phyloP scores from a whole-genome alignment of 2,329 filamentous ascomycete species.

The Cordyceps militaris region DNA sequence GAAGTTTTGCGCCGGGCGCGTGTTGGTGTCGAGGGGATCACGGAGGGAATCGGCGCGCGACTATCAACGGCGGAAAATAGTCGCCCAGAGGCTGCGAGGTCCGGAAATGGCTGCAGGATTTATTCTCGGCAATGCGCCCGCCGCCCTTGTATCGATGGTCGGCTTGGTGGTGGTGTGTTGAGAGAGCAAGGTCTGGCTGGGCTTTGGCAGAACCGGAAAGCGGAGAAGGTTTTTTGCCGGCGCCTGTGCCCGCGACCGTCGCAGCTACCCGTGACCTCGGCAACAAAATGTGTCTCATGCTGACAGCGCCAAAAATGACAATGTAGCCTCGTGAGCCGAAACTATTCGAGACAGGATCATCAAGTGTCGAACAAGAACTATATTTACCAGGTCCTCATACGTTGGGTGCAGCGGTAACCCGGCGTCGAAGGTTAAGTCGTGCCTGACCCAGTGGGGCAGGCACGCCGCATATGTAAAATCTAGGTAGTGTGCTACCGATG shows the following conservation, averaged over 20 bases:
- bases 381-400: background rate
- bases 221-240: conserved; percentile 11
- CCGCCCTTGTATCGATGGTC: conserved; percentile 1
- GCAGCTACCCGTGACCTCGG: conserved; percentile 5
- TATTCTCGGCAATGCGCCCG: conserved; percentile 11
- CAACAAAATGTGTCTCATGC: background rate
- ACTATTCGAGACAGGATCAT: background rate
- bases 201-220: conserved; percentile 6
- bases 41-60: background rate
- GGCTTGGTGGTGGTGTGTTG: conserved; percentile 6
- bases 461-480: background rate
- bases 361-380: background rate
- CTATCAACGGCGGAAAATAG: background rate
- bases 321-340: no score
- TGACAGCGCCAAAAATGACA: background rate
- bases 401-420: background rate
- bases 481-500: background rate
- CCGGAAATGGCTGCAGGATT: conserved; percentile 4
- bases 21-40: background rate
- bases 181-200: conserved; percentile 9
- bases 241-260: background rate
- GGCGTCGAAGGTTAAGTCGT: background rate
- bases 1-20: conserved; percentile 11
- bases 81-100: background rate
- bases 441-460: background rate